These are phyloP conservation scores for Suillus spraguei DNA, from an alignment of 768 basidiomycete species.

Conservation along the genomic window DNA sequence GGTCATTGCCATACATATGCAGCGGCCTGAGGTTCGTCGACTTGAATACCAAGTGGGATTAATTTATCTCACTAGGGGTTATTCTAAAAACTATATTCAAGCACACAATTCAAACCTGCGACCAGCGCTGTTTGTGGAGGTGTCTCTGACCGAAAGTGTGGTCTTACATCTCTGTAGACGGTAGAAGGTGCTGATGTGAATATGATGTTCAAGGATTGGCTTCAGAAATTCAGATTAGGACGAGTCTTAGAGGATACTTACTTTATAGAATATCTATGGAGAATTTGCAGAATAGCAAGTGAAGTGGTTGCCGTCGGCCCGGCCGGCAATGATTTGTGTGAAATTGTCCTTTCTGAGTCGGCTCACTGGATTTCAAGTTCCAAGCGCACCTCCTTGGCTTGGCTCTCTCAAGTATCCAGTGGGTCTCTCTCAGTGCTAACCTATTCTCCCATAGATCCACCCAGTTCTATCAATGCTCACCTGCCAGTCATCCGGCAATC, in stretches of 20 bases:
- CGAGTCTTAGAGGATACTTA: not conserved
- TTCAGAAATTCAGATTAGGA: not conserved
- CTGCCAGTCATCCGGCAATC: not conserved
- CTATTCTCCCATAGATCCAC: not conserved
- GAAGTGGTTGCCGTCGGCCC: no score
- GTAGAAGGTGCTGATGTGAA: not conserved
- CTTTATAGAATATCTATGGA: no score
- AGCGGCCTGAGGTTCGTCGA: not conserved
- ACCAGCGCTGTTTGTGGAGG: not conserved
- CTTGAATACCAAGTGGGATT: not conserved
- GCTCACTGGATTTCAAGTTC: no score
- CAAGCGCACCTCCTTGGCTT: no score
- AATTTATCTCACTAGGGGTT: not conserved
- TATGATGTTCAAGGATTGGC: not conserved
- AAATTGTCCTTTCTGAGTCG: no score
- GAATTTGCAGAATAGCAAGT: no score
- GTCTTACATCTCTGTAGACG: not conserved
- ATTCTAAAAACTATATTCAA: not conserved
- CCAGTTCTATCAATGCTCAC: not conserved
- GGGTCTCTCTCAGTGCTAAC: not conserved
- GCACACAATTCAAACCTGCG: not conserved
- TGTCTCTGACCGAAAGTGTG: not conserved
- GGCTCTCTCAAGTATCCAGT: no score
- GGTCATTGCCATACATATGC: not conserved
- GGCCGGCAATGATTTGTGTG: no score